Conservation (phyloP, 139 green algal genomes). For the Auxenochlorella protothecoides region DNA sequence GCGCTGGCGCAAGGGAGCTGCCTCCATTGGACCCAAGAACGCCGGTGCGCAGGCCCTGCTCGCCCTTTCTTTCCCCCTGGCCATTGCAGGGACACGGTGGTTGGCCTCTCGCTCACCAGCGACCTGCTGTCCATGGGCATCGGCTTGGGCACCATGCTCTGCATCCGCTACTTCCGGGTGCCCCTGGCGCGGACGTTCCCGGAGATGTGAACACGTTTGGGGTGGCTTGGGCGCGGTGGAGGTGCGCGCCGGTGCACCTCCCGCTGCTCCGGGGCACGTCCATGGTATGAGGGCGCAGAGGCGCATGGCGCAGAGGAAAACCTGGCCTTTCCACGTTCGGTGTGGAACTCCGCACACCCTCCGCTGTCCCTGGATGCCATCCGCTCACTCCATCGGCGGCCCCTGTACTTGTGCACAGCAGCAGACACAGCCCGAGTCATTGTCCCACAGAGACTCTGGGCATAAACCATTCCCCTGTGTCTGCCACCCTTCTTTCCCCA, state of each 20-base stretch:
- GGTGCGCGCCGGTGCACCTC: not conserved
- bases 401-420: too few species aligned
- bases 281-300: not conserved
- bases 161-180: conserved; percentile 14
- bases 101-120: conserved; percentile 28
- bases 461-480: too few species aligned
- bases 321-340: too few species aligned
- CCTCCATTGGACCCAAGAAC: not conserved
- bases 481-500: too few species aligned
- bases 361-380: too few species aligned
- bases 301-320: not conserved
- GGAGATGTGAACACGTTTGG: not conserved
- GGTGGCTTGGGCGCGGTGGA: not conserved
- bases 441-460: too few species aligned
- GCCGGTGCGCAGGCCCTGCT: conserved; percentile 4
- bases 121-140: conserved; percentile 32
- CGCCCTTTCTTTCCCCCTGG: not conserved
- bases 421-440: too few species aligned
- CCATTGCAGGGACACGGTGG: conserved; percentile 15
- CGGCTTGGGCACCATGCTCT: conserved; percentile 31
- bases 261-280: not conserved
- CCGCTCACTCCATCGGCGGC: too few species aligned
- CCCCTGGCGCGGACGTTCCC: conserved; percentile 5
- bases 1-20: not conserved
- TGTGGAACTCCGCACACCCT: too few species aligned